A percentile compares a stretch with the other conserved stretches of the same genome.
phyloP scores from a whole-genome alignment of 768 basidiomycete genomes.

The Amanita polypyramis region DNA sequence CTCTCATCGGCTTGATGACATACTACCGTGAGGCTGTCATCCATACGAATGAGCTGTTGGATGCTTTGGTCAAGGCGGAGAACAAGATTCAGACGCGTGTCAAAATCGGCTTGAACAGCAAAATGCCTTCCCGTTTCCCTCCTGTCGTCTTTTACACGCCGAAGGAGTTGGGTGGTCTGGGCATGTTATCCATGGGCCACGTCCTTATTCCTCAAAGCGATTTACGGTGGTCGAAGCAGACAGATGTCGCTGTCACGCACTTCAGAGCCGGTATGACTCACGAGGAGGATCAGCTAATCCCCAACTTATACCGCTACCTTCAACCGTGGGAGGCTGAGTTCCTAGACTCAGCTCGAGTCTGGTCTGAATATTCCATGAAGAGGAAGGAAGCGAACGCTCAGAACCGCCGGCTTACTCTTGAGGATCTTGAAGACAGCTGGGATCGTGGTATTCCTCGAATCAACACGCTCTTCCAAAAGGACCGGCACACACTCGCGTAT shows the following conservation, averaged over 20 bases:
- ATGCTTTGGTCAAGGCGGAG: slow-evolving; percentile 95
- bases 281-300: slow-evolving; percentile 90
- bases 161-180: slow-evolving; percentile 96
- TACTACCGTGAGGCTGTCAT: slow-evolving; percentile 98
- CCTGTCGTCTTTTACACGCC: slow-evolving; percentile 94
- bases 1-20: slow-evolving; percentile 92
- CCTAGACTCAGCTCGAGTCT: slow-evolving; percentile 95
- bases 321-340: slow-evolving; percentile 99
- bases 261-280: slow-evolving; percentile 99
- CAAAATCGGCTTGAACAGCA: slow-evolving; percentile 98
- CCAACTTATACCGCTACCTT: slow-evolving; percentile 93
- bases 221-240: slow-evolving; percentile 96
- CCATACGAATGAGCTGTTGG: slow-evolving; percentile 92
- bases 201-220: slow-evolving; percentile 98
- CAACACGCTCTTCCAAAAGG: slow-evolving; percentile 98
- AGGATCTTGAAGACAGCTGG: slow-evolving; percentile 98
- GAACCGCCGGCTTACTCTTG: slow-evolving; percentile 91
- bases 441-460: slow-evolving; percentile 98
- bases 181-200: slow-evolving; percentile 99
- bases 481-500: slow-evolving; percentile 93
- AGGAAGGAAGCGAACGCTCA: slow-evolving; percentile 99
- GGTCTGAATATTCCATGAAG: slow-evolving; percentile 99
- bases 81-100: slow-evolving; percentile 99
- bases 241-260: slow-evolving; percentile 93
- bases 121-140: slow-evolving; percentile 99